These are phyloP conservation scores for Pseudoneurospora amorphoporcata DNA, from an alignment of 495 filamentous ascomycete species.

Conservation along the genomic window DNA sequence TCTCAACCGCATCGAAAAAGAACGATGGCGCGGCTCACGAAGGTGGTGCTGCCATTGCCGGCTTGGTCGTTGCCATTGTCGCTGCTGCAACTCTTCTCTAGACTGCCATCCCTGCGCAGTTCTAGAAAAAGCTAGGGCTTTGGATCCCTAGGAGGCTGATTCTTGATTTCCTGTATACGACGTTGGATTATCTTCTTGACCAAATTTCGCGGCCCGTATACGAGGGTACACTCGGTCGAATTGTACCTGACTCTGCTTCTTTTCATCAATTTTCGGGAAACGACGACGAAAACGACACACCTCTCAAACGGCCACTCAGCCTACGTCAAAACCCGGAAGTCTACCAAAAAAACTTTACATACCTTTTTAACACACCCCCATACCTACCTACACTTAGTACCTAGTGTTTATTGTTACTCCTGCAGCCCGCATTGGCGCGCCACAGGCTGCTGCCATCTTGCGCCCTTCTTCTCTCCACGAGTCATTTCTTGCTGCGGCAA, in stretches of 20 bases:
- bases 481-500: neutral
- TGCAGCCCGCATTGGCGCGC: neutral
- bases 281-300: neutral
- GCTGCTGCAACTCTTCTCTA: conserved; percentile 35
- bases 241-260: neutral
- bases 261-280: neutral
- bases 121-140: neutral
- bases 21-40: conserved; percentile 29
- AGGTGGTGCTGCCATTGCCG: conserved; percentile 33
- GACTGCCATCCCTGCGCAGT: neutral
- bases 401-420: neutral
- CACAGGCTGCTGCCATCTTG: neutral
- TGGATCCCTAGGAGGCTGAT: neutral
- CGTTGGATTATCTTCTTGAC: neutral
- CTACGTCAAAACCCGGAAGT: neutral
- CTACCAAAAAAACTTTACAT: neutral
- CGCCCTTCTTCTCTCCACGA: neutral
- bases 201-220: neutral
- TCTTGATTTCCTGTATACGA: neutral
- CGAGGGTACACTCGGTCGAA: neutral
- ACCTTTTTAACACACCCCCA: neutral
- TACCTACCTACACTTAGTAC: neutral
- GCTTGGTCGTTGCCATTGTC: conserved; percentile 37
- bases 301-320: neutral
- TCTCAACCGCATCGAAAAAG: conserved; percentile 20